Evolutionary conservation across 1,284 basidiomycete species (phyloP), one percentile per base, ranked within the genome.

Genomic region (Leccinum huronense): DNA sequence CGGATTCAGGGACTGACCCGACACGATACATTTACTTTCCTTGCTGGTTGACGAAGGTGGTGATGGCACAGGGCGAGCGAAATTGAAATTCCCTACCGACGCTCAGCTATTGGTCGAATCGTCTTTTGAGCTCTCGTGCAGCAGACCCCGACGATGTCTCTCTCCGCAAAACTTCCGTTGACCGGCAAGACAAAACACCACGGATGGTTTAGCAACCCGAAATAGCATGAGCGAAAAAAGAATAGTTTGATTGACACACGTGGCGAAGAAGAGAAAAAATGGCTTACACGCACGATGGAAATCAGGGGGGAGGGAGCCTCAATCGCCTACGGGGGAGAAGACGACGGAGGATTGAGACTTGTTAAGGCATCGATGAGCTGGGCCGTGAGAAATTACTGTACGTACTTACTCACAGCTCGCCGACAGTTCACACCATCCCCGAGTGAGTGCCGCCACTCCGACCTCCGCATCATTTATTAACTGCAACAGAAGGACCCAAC

Each of bases 31-130:
- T 86, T 72, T 83, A 81, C 72, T 84, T 86, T 60, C 90, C 90
- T 75, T 90, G 86, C 71, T 91, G 89, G 71, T 90, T 91, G 62
- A 89, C 82, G 69, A 90, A 87, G 5, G 86, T 85, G 30, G 90
- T 92, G 67, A 91, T 90, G 53, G 85, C 86, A 72, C 88, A 93
- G 2, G 90, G 90, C 11, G 90, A 91, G 42, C 88, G 86, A n/a
- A 87, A 27, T 27, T 79, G 65, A 27, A 27, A 27, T 27, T 85
- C 80, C 72, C 83, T 83, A 51, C 84, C 82, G 38, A 91, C 89
- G 16, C 89, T 88, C 51, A 85, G 75, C 54, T 82, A 75, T 62
- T 86, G 83, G 73, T 93, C 91, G 70, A 88, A 91, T 30, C 84
- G 80, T 68, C 82, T 82, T 80, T 93, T 93, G 61, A 93, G 79